Evolutionary conservation across 2,329 filamentous ascomycete genomes (phyloP), one percentile per base, ranked within the genome.

Genomic region (Colletotrichum tropicale): DNA sequence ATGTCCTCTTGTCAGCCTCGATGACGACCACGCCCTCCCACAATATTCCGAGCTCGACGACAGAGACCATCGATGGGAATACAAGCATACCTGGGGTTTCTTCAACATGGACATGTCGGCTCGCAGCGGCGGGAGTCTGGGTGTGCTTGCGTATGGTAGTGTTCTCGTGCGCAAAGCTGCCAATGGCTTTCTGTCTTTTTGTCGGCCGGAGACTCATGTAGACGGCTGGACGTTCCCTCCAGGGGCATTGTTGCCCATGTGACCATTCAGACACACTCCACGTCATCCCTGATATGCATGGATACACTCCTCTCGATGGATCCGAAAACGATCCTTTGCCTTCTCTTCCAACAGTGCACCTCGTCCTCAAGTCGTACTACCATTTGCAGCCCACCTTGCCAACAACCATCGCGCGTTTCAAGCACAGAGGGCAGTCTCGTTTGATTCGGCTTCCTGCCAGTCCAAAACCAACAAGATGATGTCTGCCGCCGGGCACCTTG

Each of bases 221-320:
- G 36, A 43, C 36, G 16, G 16, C 0, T 43, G 16, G 16, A 0
- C 16, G 5, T 43, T 43, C 36, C 8, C 16, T 36, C 36, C 5
- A 18, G 16, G 16, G 36, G 8, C 36, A 43, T 43, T 9, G 36
- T 43, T 18, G 36, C 16, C 2, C 36, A 18, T 43, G 1, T 43
- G 36, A 43, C 16, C 0, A 0, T 18, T 10, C 16, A 43, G 8
- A 10, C 16, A 43, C 8, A 0, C 36, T 43, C 16, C 16, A 43
- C 8, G 16, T 18, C 36, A 43, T 43, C 36, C 2, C 0, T 0
- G 2, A 18, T 18, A 43, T 18, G 5, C 0, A 43, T 43, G 36
- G 16, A 43, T 0, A 18, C 16, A 43, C 36, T 43, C 36, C 36
- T 43, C 34, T 36, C 3, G 34, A 16, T 43, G 16, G 36, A 18